These are phyloP conservation scores for Oehlia diaphana DNA, from an alignment of 192 early-diverging fungal species.

Conservation along the genomic window DNA sequence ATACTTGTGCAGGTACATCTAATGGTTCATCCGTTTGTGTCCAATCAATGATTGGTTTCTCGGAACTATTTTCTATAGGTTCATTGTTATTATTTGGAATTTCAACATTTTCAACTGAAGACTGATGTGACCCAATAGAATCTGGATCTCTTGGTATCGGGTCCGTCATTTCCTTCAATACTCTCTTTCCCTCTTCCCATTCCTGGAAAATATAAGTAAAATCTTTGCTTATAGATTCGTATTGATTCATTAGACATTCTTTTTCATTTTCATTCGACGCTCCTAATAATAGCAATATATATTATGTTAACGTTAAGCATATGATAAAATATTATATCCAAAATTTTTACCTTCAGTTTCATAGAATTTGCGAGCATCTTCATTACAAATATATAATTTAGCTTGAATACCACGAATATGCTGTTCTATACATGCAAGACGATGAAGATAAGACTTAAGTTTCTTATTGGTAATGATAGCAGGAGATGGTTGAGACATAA, in stretches of 20 bases:
- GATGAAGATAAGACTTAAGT: slow-evolving; percentile 44
- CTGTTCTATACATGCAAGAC: slow-evolving; percentile 49
- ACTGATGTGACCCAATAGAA: slow-evolving; percentile 8
- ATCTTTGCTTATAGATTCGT: slow-evolving; percentile 47
- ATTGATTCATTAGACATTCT: slow-evolving; percentile 43
- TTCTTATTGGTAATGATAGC: slow-evolving; percentile 35
- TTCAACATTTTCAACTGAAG: slow-evolving; percentile 24
- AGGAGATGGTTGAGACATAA: slow-evolving; percentile 39
- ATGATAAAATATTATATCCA: not conserved
- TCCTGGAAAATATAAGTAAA: slow-evolving; percentile 50
- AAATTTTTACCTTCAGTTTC: slow-evolving; percentile 22
- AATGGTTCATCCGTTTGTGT: slow-evolving; percentile 19
- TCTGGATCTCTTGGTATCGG: slow-evolving; percentile 27
- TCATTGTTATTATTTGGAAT: not conserved
- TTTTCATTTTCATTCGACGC: slow-evolving; percentile 29
- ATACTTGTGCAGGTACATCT: slow-evolving; percentile 39
- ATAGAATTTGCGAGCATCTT: slow-evolving; percentile 46
- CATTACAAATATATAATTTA: slow-evolving; percentile 57
- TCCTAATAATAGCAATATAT: slow-evolving; percentile 26
- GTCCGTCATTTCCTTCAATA: slow-evolving; percentile 41
- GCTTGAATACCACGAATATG: slow-evolving; percentile 57
- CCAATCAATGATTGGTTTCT: slow-evolving; percentile 26
- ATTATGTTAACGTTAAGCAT: not conserved
- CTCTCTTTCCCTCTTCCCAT: slow-evolving; percentile 52
- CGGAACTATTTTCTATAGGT: not conserved